These are phyloP conservation scores for Penicillium ucsense DNA, from an alignment of 495 filamentous ascomycete genomes.

Conservation along the genomic window DNA sequence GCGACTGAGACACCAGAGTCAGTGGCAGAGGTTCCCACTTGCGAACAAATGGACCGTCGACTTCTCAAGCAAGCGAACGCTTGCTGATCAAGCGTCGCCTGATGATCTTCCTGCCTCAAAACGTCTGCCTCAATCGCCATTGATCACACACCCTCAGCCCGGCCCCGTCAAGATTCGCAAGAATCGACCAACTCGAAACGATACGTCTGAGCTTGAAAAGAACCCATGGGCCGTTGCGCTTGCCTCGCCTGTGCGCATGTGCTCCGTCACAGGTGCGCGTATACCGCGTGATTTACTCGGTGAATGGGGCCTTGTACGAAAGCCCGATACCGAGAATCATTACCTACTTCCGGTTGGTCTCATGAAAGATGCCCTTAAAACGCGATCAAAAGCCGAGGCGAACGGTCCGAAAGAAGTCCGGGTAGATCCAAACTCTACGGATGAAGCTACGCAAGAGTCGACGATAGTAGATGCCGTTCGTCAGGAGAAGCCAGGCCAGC, in stretches of 20 bases:
- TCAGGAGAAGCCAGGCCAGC: slow-evolving; percentile 2
- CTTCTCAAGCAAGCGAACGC: slow-evolving; percentile 5
- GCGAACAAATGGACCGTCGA: background rate
- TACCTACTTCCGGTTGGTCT: slow-evolving; percentile 52
- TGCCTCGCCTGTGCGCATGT: slow-evolving; percentile 54
- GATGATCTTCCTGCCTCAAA: slow-evolving; percentile 18
- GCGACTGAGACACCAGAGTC: slow-evolving; percentile 23
- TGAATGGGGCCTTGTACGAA: slow-evolving; percentile 46
- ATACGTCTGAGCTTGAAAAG: slow-evolving; percentile 16
- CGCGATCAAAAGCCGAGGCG: background rate
- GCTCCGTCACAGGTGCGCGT: slow-evolving; percentile 41
- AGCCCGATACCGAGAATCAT: slow-evolving; percentile 44
- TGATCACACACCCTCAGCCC: slow-evolving; percentile 15
- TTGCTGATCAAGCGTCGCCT: slow-evolving; percentile 1
- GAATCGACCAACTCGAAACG: slow-evolving; percentile 33
- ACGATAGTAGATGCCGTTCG: background rate
- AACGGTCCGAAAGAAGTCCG: background rate
- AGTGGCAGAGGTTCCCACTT: slow-evolving; percentile 11
- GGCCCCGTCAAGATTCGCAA: slow-evolving; percentile 15
- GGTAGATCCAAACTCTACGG: background rate
- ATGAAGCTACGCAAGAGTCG: background rate
- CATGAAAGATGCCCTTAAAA: slow-evolving; percentile 21
- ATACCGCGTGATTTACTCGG: slow-evolving; percentile 58
- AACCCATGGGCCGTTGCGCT: slow-evolving; percentile 48
- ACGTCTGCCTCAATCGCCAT: slow-evolving; percentile 33